These are phyloP conservation scores for Hemileia vastatrix DNA, from an alignment of 1,284 basidiomycete species.

Conservation along the genomic window DNA sequence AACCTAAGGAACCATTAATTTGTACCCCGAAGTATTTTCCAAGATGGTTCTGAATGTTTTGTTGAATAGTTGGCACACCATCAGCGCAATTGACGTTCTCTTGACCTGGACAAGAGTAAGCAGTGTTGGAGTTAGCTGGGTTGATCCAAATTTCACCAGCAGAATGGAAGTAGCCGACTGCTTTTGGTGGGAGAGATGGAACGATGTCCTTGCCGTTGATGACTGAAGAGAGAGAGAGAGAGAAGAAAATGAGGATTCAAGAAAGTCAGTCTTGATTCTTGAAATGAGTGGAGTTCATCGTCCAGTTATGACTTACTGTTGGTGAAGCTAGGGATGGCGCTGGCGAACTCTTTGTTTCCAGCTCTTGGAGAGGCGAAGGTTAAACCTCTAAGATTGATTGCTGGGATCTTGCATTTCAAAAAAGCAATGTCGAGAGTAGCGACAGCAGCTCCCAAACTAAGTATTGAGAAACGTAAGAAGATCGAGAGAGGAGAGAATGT, in stretches of 20 bases:
- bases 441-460: no score
- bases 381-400: no score
- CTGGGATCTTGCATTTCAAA: no score
- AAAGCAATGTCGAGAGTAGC: no score
- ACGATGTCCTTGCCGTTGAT: neutral
- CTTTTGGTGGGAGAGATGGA: neutral
- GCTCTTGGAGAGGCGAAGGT: no score
- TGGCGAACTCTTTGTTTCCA: no score
- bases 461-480: no score
- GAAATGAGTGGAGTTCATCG: neutral
- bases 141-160: slow-evolving; percentile 34
- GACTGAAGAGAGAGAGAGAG: neutral
- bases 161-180: slow-evolving; percentile 24
- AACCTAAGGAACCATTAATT: slow-evolving; percentile 27
- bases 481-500: no score
- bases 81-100: slow-evolving; percentile 36
- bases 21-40: slow-evolving; percentile 37
- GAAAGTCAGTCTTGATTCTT: neutral
- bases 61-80: slow-evolving; percentile 26
- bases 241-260: neutral
- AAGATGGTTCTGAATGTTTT: slow-evolving; percentile 30
- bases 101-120: slow-evolving; percentile 34
- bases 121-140: slow-evolving; percentile 29
- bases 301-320: neutral
- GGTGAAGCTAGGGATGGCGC: no score